phyloP scores from a whole-genome alignment of 345 rosid genomes.

The Carallia brachiata region DNA sequence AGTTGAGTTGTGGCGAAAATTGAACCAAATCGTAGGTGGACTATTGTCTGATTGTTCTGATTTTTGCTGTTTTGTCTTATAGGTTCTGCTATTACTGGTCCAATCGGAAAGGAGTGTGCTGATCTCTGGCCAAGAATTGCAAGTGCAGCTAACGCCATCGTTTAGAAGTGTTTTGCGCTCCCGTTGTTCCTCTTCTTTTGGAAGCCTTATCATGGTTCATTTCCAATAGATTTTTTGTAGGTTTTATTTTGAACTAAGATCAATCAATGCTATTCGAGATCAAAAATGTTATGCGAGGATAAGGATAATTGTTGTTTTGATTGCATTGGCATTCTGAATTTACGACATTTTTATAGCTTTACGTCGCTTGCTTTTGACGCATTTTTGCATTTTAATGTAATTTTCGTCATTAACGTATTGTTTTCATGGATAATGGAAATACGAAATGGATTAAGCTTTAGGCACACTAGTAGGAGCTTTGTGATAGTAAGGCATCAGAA shows the following conservation, averaged over 20 bases:
- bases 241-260: not conserved
- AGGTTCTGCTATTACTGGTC: conserved; percentile 94
- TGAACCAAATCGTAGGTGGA: not conserved
- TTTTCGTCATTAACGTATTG: no score
- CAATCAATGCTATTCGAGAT: no score
- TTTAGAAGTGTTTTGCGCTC: not conserved
- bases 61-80: conserved; percentile 2
- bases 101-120: conserved; percentile 92
- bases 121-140: conserved; percentile 97
- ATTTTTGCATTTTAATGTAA: no score
- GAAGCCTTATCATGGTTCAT: not conserved
- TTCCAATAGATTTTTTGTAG: not conserved
- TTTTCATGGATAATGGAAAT: no score
- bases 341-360: no score
- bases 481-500: no score
- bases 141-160: conserved; percentile 62
- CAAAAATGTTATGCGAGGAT: no score
- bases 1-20: not conserved
- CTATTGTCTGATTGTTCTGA: not conserved
- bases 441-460: no score
- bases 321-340: no score
- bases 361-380: no score
- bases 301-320: no score
- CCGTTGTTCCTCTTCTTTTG: not conserved
- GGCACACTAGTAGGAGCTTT: no score